Evolutionary conservation across 108 stramenopile species (phyloP), one percentile per base, ranked within the genome.

Genomic region (Nannochloropsis granulata): DNA sequence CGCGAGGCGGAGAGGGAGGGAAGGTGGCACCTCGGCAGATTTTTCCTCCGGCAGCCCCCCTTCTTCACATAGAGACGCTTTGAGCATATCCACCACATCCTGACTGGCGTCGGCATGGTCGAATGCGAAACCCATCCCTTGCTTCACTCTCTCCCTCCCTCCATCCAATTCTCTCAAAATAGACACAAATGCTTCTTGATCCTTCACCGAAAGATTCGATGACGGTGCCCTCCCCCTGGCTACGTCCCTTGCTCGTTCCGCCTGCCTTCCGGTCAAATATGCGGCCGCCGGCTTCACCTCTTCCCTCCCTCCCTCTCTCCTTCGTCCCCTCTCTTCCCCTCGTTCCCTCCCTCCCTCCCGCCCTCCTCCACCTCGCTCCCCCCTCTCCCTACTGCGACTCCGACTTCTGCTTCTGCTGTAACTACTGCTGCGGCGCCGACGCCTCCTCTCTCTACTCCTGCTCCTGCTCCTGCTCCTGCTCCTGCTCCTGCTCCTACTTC

Each of bases 111-210:
- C 89, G 16, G 85, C 83, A 45, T 91, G 82, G 90, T 91, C 90
- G 56, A 91, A 82, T 19, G 90, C 90, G 25, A 87, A 90, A 12
- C 89, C 90, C 90, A 91, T 91, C 25, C 84, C 89, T 78, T 90
- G 86, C 79, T 83, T 82, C 82, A 90, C 85, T 43, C 82, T 89
- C 24, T 34, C 34, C 23, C 90, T 80, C 43, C 87, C 83, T 21
- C 81, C 24, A 34, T 24, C 26, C 24, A 24, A 79, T 21, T 14
- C 79, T 1, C 79, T 14, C 79, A 21, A 23, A 12, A 21, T 23
- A 23, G 23, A 14, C 12, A 79, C 79, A 24, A 79, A 79, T 14
- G 23, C 23, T 16, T 46, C 45, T 13, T 46, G 16, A 16, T 46
- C 45, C 16, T 46, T 46, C 45, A 13, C 12, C 21, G 79, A 79